phyloP scores from a whole-genome alignment of 257 asterid genomes.

The Jasminum sambac region DNA sequence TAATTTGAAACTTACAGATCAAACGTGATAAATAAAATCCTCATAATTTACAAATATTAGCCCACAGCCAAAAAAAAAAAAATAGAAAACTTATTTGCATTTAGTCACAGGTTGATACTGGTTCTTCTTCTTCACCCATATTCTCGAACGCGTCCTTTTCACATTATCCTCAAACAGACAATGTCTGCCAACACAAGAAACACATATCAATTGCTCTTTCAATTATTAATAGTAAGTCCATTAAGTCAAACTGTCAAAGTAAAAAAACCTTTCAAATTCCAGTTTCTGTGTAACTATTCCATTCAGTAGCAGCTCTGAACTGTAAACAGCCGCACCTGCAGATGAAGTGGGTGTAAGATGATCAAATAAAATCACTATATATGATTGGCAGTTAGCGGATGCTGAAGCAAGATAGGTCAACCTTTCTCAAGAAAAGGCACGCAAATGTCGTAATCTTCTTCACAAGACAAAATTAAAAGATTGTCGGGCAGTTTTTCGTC shows the following conservation, averaged over 20 bases:
- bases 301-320: constrained; percentile 89
- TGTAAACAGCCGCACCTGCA: constrained; percentile 77
- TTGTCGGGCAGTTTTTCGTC: constrained; percentile 60
- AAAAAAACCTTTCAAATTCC: constrained; percentile 69
- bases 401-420: constrained; percentile 26
- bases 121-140: constrained; percentile 62
- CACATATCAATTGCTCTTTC: background rate
- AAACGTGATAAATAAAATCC: background rate
- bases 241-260: background rate
- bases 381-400: background rate
- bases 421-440: constrained; percentile 91
- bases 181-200: constrained; percentile 53
- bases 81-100: constrained; percentile 27
- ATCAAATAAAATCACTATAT: background rate
- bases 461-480: constrained; percentile 81
- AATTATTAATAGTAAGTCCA: background rate
- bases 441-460: constrained; percentile 83
- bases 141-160: constrained; percentile 76
- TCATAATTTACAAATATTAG: background rate
- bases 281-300: constrained; percentile 95
- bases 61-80: background rate
- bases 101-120: constrained; percentile 41
- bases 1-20: background rate
- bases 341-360: background rate
- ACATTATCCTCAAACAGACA: constrained; percentile 60